Conservation (phyloP, 306 rosid genomes). For the Fagus crenata region DNA sequence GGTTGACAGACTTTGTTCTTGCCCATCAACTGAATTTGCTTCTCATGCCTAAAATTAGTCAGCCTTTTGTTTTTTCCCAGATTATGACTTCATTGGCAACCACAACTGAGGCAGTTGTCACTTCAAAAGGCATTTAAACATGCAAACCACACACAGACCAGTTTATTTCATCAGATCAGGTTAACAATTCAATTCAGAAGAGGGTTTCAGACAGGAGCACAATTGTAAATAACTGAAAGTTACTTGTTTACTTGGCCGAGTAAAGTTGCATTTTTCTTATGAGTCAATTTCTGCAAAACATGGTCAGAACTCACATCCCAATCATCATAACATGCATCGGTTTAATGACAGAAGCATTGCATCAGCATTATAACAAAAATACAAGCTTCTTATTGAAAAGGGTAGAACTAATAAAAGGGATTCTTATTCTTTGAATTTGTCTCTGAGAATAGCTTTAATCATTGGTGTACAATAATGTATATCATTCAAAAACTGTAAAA, state of each 20-base stretch:
- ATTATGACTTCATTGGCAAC: background rate
- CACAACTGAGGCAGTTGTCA: background rate
- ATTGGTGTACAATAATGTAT: constrained; percentile 7
- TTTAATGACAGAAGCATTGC: background rate
- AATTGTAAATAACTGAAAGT: background rate
- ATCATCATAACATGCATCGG: background rate
- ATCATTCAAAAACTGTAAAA: constrained; percentile 11
- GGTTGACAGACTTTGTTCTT: background rate
- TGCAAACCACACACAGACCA: background rate
- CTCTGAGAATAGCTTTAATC: constrained; percentile 9
- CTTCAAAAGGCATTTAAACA: background rate
- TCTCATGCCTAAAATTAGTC: background rate
- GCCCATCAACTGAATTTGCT: background rate
- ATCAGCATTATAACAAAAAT: background rate
- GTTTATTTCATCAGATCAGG: background rate
- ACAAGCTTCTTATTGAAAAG: background rate
- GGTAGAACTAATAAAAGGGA: background rate
- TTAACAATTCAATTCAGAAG: background rate
- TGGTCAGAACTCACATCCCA: background rate
- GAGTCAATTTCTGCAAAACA: background rate
- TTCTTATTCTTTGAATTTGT: constrained; percentile 9
- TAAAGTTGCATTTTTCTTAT: background rate
- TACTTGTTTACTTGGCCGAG: background rate
- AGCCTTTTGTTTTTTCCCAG: background rate
- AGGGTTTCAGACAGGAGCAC: background rate